Evolutionary conservation across 768 basidiomycete genomes (phyloP).

Genomic region (Hypholoma fasciculare): DNA sequence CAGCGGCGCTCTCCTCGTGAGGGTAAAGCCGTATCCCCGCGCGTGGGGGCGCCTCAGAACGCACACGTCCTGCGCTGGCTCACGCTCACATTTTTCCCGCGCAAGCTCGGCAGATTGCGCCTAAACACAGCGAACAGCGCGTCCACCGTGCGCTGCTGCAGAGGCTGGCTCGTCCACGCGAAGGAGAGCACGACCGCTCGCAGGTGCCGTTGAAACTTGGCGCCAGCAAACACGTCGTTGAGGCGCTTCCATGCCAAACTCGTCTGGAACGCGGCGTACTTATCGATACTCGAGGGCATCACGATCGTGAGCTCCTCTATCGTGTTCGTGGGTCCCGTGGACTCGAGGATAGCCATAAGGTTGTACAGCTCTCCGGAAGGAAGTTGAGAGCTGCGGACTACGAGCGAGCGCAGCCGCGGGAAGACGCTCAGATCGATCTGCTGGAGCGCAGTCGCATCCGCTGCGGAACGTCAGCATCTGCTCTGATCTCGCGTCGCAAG

Average conservation of each 20-base stretch:
- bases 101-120: slow-evolving; percentile 5
- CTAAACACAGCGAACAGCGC: slow-evolving; percentile 1
- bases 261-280: slow-evolving; percentile 1
- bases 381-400: slow-evolving; percentile 4
- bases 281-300: slow-evolving; percentile 7
- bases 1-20: too few species aligned
- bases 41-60: neutral
- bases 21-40: too few species aligned
- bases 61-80: neutral
- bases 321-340: neutral
- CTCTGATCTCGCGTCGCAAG: neutral
- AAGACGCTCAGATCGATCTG: slow-evolving; percentile 7
- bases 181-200: slow-evolving; percentile 3
- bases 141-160: neutral
- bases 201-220: neutral
- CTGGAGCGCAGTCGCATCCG: neutral
- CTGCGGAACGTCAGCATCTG: neutral
- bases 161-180: slow-evolving; percentile 4
- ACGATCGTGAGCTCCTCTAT: slow-evolving; percentile 7
- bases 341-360: slow-evolving; percentile 6
- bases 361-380: slow-evolving; percentile 4
- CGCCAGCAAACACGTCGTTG: neutral
- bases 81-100: slow-evolving; percentile 6
- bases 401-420: slow-evolving; percentile 2
- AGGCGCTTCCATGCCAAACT: slow-evolving; percentile 6